Base-by-base conservation (phyloP, 2,329 filamentous ascomycete species). In the Sporothrix phasma region DNA sequence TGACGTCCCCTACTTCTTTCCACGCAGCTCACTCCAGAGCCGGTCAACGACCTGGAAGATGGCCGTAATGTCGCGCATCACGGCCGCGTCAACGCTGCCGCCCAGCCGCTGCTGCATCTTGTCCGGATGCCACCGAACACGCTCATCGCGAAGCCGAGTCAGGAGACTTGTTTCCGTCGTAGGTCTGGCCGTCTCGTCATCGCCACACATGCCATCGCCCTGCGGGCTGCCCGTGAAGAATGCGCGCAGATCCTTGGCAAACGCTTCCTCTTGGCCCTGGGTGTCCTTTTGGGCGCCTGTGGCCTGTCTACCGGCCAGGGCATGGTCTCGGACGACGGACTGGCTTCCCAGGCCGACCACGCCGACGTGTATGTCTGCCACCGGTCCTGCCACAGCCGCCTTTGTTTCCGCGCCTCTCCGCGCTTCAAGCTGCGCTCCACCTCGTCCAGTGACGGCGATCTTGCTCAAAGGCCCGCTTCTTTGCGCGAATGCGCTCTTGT, bases 101-200 rank as follows among this genome's bases (percentile, higher is more conserved):
- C 91, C 90, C 66, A 96, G 87, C 62, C 86, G 84, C 76, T 97
- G 94, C 78, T 97, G 91, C 64, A 97, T 89, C 79, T 97, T 99
- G 76, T 99, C 94, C 3, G 94, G 94, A 78, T 99, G 94, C 94
- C 94, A 99, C 17, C 92, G 82, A 19, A 97, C 87, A 61, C 94
- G 85, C 78, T 99, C 94, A 5, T 85, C 78, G 75, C 96, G 96
- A 61, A 97, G 79, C 65, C 74, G 77, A 7, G 78, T 75, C 22
- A 79, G 72, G 60, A 80, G 79, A 10, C 76, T 76, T 65, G 71
- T 75, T 69, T 80, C 77, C 22, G 79, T 79, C 2, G 78, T 69
- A 2, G 77, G 24, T 31, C 24, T 31, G 24, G 8, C 6, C 34
- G n/a, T 24, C 15, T 15, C 8, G 51, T 19, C 64, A 75, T 47